Evolutionary conservation across 352 stramenopile species (phyloP).

Genomic region (Phytophthora citrophthora): DNA sequence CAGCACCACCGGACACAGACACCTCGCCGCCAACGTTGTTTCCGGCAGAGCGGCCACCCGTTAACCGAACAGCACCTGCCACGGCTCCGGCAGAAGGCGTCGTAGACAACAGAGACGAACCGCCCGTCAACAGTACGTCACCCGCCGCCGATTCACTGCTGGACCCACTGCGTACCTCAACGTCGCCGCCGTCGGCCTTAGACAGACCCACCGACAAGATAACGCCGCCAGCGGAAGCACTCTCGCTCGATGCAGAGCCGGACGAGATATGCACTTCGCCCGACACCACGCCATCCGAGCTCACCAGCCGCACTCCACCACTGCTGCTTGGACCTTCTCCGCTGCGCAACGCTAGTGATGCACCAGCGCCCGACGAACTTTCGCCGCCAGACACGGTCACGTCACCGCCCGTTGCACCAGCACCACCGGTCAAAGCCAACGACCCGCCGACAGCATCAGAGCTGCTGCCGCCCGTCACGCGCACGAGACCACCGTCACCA

Average conservation of each 20-base stretch:
- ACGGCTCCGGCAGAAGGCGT: constrained; percentile 5
- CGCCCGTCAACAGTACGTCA: constrained; percentile 19
- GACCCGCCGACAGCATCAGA: constrained; percentile 4
- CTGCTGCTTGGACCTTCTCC: constrained; percentile 24
- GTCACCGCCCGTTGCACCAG: constrained; percentile 11
- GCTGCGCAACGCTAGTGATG: constrained; percentile 15
- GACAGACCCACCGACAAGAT: constrained; percentile 18
- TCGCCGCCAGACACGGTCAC: constrained; percentile 20
- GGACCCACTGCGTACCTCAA: constrained; percentile 13
- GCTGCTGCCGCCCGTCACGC: constrained; percentile 11
- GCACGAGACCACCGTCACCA: constrained; percentile 7
- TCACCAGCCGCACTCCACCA: constrained; percentile 15
- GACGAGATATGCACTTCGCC: constrained; percentile 21
- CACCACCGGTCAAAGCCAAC: constrained; percentile 18
- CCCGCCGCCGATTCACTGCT: constrained; percentile 9
- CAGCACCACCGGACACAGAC: not conserved
- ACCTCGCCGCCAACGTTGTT: constrained; percentile 16
- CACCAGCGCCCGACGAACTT: constrained; percentile 13
- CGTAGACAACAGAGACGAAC: constrained; percentile 10
- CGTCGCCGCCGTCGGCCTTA: constrained; percentile 9
- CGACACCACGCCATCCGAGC: constrained; percentile 11
- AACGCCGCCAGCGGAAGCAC: constrained; percentile 3
- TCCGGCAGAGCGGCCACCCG: constrained; percentile 13
- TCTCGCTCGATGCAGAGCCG: constrained; percentile 9
- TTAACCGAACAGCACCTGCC: constrained; percentile 16